Conservation (phyloP, 2,329 filamentous ascomycete species). For the Exophiala aquamarina region DNA sequence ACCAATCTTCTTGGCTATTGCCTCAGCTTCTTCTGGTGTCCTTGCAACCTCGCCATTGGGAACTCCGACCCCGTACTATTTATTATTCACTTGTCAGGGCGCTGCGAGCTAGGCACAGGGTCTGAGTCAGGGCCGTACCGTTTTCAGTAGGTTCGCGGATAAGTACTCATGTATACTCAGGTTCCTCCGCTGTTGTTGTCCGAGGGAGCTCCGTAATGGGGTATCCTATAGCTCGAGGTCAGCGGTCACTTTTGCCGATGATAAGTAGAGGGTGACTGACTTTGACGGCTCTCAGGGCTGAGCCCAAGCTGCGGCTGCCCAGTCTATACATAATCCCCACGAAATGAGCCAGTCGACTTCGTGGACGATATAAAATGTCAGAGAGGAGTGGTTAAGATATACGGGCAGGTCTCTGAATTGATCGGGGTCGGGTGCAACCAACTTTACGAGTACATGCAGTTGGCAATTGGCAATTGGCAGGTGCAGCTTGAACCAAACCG, state of each 20-base stretch:
- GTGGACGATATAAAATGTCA: conserved; percentile 5
- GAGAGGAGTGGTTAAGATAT: not conserved
- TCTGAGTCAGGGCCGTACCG: too few species aligned
- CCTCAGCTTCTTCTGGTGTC: conserved; percentile 82
- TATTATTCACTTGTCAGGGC: conserved; percentile 1
- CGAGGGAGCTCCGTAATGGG: conserved; percentile 53
- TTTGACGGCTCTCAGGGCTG: conserved; percentile 24
- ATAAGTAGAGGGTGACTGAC: conserved; percentile 8
- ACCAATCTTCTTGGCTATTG: conserved; percentile 86
- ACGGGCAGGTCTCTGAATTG: too few species aligned
- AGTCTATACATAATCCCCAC: conserved; percentile 28
- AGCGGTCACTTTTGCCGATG: not conserved
- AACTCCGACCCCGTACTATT: conserved; percentile 88
- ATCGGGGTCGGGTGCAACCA: too few species aligned
- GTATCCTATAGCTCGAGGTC: conserved; percentile 47
- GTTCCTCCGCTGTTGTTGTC: conserved; percentile 77
- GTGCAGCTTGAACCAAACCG: too few species aligned
- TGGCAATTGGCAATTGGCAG: too few species aligned
- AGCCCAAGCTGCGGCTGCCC: conserved; percentile 27
- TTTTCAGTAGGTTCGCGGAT: conserved; percentile 84
- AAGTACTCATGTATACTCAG: conserved; percentile 98
- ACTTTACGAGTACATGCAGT: too few species aligned
- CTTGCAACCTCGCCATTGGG: conserved; percentile 86
- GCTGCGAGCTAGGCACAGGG: too few species aligned
- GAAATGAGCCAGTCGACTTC: conserved; percentile 6